These are phyloP conservation scores for Thelonectria olida DNA, from an alignment of 2,329 filamentous ascomycete genomes.

Conservation along the genomic window DNA sequence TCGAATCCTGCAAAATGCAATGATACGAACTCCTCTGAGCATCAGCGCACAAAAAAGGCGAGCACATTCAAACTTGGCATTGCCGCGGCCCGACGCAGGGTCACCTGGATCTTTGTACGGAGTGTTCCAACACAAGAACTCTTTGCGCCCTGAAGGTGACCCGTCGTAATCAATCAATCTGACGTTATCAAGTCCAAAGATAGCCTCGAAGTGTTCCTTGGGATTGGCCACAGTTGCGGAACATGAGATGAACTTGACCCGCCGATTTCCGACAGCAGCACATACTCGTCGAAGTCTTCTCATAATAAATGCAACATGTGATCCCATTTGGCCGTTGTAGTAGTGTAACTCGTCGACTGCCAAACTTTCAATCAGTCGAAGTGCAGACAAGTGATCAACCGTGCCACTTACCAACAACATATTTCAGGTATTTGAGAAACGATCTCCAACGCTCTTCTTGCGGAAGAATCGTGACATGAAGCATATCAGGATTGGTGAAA, in stretches of 20 bases:
- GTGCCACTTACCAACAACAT: constrained; percentile 72
- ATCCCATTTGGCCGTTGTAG: constrained; percentile 94
- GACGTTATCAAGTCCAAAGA: constrained; percentile 90
- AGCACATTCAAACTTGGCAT: constrained; percentile 85
- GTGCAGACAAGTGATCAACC: neutral
- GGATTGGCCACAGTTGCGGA: constrained; percentile 97
- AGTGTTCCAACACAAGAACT: constrained; percentile 98
- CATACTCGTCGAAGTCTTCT: constrained; percentile 86
- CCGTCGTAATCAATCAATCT: constrained; percentile 89
- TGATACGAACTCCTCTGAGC: constrained; percentile 86
- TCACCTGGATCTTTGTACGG: constrained; percentile 91
- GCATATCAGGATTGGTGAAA: constrained; percentile 98
- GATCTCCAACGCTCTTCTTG: constrained; percentile 90
- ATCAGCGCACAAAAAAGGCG: constrained; percentile 91
- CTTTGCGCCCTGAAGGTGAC: constrained; percentile 87
- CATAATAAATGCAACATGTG: constrained; percentile 96
- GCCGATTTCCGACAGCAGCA: constrained; percentile 85
- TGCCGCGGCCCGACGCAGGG: constrained; percentile 85
- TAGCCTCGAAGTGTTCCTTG: constrained; percentile 86
- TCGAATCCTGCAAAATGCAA: constrained; percentile 89
- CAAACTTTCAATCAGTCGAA: constrained; percentile 13
- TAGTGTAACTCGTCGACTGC: constrained; percentile 88
- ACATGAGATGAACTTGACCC: constrained; percentile 91
- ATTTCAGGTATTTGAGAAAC: constrained; percentile 88
- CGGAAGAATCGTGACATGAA: constrained; percentile 92